Conservation (phyloP, 768 basidiomycete species). For the Lentinula raphanica region DNA sequence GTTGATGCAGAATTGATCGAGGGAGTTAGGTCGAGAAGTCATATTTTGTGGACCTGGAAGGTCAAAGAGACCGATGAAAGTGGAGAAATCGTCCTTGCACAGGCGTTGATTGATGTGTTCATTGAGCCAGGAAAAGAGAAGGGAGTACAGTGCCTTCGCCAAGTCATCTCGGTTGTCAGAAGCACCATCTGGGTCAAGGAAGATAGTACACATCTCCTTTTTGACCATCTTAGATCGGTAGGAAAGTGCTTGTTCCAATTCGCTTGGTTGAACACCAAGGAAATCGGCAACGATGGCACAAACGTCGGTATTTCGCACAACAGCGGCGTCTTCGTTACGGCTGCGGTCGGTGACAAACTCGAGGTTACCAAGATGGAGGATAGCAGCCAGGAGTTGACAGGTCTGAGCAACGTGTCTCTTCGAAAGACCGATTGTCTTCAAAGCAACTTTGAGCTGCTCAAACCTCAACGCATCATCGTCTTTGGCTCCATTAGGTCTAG, state of each 20-base stretch:
- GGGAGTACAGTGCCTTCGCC: constrained; percentile 87
- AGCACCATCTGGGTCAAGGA: constrained; percentile 91
- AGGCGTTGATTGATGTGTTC: constrained; percentile 95
- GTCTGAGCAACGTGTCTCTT: constrained; percentile 94
- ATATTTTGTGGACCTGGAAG: constrained; percentile 92
- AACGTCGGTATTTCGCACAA: constrained; percentile 80
- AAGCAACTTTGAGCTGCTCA: constrained; percentile 89
- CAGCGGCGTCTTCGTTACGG: constrained; percentile 88
- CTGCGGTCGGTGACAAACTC: constrained; percentile 82
- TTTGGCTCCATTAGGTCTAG: constrained; percentile 41
- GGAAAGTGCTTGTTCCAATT: constrained; percentile 75
- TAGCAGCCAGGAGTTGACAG: constrained; percentile 91
- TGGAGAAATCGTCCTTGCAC: constrained; percentile 87
- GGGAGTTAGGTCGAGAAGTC: constrained; percentile 80
- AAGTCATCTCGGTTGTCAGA: constrained; percentile 92
- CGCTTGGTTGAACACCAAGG: constrained; percentile 70
- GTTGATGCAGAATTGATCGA: constrained; percentile 96
- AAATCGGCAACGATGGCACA: constrained; percentile 88
- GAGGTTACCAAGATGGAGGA: constrained; percentile 93
- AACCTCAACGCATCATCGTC: constrained; percentile 87
- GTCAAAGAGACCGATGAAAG: constrained; percentile 91
- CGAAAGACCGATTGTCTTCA: constrained; percentile 90
- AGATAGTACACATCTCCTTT: constrained; percentile 96
- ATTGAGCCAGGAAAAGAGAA: constrained; percentile 94
- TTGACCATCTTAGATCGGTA: constrained; percentile 91